Percentiles rank a stretch among this genome's conserved stretches.
These are phyloP conservation scores for Stentor roeselii DNA, from an alignment of 73 alveolate genomes.

Conservation along the genomic window DNA sequence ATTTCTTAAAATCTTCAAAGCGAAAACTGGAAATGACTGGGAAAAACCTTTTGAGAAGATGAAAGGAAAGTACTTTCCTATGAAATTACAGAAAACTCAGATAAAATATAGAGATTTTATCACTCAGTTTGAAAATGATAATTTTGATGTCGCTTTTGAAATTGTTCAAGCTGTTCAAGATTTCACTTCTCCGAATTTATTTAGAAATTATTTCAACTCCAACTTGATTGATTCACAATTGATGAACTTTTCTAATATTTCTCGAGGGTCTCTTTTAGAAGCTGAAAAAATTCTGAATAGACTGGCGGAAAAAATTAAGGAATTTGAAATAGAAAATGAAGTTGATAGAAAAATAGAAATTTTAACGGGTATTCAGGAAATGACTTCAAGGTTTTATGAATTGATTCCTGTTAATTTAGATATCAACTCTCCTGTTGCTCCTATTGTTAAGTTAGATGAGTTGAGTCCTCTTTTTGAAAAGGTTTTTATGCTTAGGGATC, in stretches of 20 bases:
- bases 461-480: slow-evolving; percentile 40
- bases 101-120: slow-evolving; percentile 42
- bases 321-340: slow-evolving; percentile 29
- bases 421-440: slow-evolving; percentile 64
- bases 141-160: not conserved
- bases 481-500: slow-evolving; percentile 46
- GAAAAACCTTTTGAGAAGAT: slow-evolving; percentile 42
- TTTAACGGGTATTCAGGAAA: slow-evolving; percentile 66
- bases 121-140: slow-evolving; percentile 26
- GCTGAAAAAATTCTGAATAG: slow-evolving; percentile 71
- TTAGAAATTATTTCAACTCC: slow-evolving; percentile 52
- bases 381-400: slow-evolving; percentile 86
- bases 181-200: slow-evolving; percentile 22
- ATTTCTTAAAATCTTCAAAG: slow-evolving; percentile 73
- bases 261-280: slow-evolving; percentile 52
- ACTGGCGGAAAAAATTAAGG: slow-evolving; percentile 50
- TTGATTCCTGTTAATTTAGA: slow-evolving; percentile 75
- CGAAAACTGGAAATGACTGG: slow-evolving; percentile 90
- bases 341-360: slow-evolving; percentile 57
- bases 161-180: not conserved
- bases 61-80: slow-evolving; percentile 35
- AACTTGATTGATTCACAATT: slow-evolving; percentile 74
- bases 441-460: slow-evolving; percentile 46
- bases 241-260: slow-evolving; percentile 63
- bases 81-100: slow-evolving; percentile 25